Conservation (phyloP, 2,329 filamentous ascomycete genomes). For the Gnomoniopsis smithogilvyi region DNA sequence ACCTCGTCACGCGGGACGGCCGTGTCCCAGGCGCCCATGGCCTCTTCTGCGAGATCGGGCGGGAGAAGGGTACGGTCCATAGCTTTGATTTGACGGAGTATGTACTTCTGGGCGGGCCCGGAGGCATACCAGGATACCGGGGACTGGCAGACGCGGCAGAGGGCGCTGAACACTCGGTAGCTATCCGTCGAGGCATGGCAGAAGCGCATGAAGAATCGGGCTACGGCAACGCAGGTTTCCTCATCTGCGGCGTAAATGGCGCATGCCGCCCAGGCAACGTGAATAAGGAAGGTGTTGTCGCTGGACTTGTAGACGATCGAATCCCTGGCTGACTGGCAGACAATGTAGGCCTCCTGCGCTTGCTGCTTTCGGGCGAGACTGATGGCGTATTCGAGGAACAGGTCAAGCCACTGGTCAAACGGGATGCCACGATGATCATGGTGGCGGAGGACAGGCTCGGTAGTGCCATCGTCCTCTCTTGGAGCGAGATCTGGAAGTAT, state of each 20-base stretch:
- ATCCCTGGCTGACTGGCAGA: conserved; percentile 73
- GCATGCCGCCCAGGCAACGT: conserved; percentile 75
- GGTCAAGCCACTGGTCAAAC: conserved; percentile 82
- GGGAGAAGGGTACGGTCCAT: conserved; percentile 70
- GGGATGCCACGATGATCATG: conserved; percentile 64
- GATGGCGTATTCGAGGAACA: conserved; percentile 86
- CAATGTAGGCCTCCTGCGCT: conserved; percentile 70
- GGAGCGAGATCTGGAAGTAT: conserved; percentile 30
- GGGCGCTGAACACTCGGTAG: conserved; percentile 76
- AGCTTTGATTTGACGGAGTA: conserved; percentile 85
- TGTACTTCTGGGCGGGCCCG: conserved; percentile 82
- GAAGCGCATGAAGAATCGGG: conserved; percentile 81
- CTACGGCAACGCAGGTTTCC: conserved; percentile 67
- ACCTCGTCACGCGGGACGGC: conserved; percentile 26
- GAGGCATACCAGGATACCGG: conserved; percentile 74
- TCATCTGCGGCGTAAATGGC: conserved; percentile 79
- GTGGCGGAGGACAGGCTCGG: conserved; percentile 22
- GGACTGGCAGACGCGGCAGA: conserved; percentile 74
- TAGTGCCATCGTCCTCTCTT: conserved; percentile 28
- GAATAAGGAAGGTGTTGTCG: conserved; percentile 66
- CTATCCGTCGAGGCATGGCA: conserved; percentile 77
- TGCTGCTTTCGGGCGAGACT: conserved; percentile 67
- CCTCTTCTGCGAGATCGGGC: conserved; percentile 42
- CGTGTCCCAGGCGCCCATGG: conserved; percentile 24
- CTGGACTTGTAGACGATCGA: conserved; percentile 77